These are phyloP conservation scores for Euptelea pleiosperma DNA, from an alignment of 164 flowering plant genomes.

Conservation along the genomic window DNA sequence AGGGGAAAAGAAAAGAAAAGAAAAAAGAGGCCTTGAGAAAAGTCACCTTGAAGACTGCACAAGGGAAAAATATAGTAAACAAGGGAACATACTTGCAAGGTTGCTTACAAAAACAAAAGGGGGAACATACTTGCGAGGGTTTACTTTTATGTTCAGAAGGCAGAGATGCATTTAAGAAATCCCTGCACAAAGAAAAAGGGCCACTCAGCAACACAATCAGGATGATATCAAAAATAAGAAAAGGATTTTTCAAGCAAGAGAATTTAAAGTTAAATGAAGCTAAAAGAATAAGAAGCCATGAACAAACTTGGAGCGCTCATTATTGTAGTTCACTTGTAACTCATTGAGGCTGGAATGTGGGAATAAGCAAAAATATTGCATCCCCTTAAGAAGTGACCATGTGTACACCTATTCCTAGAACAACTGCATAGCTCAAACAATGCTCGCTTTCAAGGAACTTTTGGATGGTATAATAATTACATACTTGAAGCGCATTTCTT, in stretches of 20 bases:
- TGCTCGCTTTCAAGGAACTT: background rate
- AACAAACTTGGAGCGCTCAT: background rate
- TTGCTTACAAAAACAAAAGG: background rate
- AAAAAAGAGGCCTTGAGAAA: no score
- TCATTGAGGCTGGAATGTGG: background rate
- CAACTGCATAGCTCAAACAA: background rate
- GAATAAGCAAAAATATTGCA: background rate
- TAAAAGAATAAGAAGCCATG: background rate
- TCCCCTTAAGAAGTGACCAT: background rate
- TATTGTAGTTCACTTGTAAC: no score
- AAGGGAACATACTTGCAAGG: no score
- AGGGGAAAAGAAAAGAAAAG: no score
- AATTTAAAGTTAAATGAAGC: background rate
- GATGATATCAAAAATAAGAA: background rate
- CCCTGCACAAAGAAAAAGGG: conserved; percentile 34
- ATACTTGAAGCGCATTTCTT: background rate
- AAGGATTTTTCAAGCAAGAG: background rate
- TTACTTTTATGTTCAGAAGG: conserved; percentile 70
- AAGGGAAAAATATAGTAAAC: no score
- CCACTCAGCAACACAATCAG: no score
- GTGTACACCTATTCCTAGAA: background rate
- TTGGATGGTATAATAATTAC: background rate
- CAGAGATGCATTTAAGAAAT: conserved; percentile 63
- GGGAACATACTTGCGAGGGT: conserved; percentile 49
- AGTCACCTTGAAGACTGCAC: no score